Conservation (phyloP, 306 rosid genomes). For the Senna tora region DNA sequence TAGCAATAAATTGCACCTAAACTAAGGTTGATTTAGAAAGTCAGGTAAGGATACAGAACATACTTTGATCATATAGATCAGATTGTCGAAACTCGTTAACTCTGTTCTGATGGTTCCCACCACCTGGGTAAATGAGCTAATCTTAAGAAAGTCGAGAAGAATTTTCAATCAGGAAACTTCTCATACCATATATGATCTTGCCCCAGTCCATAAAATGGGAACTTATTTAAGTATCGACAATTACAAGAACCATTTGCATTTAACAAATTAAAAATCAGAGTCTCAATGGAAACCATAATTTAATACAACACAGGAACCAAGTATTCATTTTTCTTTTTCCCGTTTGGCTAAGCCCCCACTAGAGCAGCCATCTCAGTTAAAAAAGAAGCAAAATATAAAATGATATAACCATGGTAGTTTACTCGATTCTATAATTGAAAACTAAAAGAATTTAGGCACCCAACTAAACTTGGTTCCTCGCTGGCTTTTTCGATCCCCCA, state of each 20-base stretch:
- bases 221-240: neutral
- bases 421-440: constrained; percentile 2
- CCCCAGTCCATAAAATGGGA: constrained; percentile 22
- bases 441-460: constrained; percentile 28
- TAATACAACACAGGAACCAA: constrained; percentile 29
- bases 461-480: constrained; percentile 30
- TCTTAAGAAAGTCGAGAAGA: neutral
- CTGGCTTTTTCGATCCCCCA: constrained; percentile 30
- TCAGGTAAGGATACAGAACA: neutral
- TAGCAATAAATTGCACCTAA: no score
- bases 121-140: neutral
- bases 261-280: constrained; percentile 28
- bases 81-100: neutral
- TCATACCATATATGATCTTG: constrained; percentile 7
- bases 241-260: neutral
- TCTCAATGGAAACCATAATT: constrained; percentile 25
- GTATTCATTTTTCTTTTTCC: neutral
- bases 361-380: constrained; percentile 4
- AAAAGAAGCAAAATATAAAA: constrained; percentile 18
- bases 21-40: neutral
- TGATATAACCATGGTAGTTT: constrained; percentile 16
- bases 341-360: neutral
- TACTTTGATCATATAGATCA: neutral
- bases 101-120: neutral
- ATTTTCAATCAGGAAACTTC: constrained; percentile 1